Conservation (phyloP, 495 filamentous ascomycete genomes). For the Tuber brumale region DNA sequence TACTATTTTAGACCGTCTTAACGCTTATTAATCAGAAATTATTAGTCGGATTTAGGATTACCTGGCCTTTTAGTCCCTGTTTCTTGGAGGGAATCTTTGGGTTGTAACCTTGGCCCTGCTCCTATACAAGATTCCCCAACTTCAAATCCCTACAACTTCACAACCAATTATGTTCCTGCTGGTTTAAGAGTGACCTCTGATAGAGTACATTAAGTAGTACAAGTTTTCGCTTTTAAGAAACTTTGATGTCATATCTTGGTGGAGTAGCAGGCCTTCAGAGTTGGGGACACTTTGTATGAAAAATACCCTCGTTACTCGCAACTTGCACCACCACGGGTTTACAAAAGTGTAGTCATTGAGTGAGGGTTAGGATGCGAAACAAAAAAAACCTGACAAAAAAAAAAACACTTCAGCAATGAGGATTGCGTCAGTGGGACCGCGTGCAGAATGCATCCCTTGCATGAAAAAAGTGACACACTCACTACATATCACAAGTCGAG, state of each 20-base stretch:
- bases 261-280: background rate
- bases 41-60: background rate
- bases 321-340: background rate
- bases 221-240: background rate
- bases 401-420: background rate
- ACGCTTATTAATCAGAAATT: background rate
- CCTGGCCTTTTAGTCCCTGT: background rate
- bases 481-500: no score
- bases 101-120: background rate
- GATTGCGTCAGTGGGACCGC: background rate
- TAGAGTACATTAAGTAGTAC: background rate
- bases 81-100: background rate
- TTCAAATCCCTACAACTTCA: background rate
- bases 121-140: background rate
- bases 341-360: no score
- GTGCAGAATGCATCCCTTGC: background rate
- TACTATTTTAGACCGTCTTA: background rate
- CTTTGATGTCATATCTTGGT: background rate
- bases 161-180: background rate
- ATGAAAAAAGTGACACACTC: background rate
- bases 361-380: no score
- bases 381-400: no score
- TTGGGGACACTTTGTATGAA: background rate
- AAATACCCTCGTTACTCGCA: background rate
- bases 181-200: background rate